Conservation (phyloP, 2,329 filamentous ascomycete species). For the Botrytis galanthina region DNA sequence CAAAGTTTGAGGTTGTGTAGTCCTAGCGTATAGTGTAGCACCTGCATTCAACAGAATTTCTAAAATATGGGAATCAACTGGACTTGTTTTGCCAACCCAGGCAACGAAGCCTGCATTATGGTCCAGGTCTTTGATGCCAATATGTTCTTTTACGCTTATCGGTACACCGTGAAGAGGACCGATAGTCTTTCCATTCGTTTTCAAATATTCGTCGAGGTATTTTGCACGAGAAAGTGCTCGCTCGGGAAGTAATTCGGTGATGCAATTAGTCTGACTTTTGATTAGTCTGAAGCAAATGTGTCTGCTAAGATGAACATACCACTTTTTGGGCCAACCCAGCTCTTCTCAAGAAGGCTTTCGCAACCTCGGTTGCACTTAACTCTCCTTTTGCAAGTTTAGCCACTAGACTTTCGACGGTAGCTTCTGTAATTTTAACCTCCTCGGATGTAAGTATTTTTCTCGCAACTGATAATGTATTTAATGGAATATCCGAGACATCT, state of each 20-base stretch:
- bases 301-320: slow-evolving; percentile 30
- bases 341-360: slow-evolving; percentile 53
- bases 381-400: slow-evolving; percentile 45
- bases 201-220: slow-evolving; percentile 39
- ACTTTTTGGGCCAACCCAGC: slow-evolving; percentile 53
- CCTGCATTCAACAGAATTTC: slow-evolving; percentile 48
- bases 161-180: slow-evolving; percentile 48
- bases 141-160: slow-evolving; percentile 53
- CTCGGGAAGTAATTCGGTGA: slow-evolving; percentile 44
- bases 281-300: not conserved
- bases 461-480: slow-evolving; percentile 48
- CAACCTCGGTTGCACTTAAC: slow-evolving; percentile 46
- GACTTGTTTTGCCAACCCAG: slow-evolving; percentile 46
- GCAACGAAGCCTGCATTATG: slow-evolving; percentile 50
- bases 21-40: slow-evolving; percentile 51
- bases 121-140: slow-evolving; percentile 49
- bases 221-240: slow-evolving; percentile 38
- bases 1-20: slow-evolving; percentile 53
- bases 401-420: slow-evolving; percentile 47
- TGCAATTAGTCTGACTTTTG: slow-evolving; percentile 44
- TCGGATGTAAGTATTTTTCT: slow-evolving; percentile 45
- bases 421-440: slow-evolving; percentile 52
- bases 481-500: slow-evolving; percentile 40
- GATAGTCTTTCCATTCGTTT: slow-evolving; percentile 35
- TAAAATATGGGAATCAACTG: slow-evolving; percentile 49